phyloP scores from a whole-genome alignment of 164 flowering plant species.

The Santalum album region DNA sequence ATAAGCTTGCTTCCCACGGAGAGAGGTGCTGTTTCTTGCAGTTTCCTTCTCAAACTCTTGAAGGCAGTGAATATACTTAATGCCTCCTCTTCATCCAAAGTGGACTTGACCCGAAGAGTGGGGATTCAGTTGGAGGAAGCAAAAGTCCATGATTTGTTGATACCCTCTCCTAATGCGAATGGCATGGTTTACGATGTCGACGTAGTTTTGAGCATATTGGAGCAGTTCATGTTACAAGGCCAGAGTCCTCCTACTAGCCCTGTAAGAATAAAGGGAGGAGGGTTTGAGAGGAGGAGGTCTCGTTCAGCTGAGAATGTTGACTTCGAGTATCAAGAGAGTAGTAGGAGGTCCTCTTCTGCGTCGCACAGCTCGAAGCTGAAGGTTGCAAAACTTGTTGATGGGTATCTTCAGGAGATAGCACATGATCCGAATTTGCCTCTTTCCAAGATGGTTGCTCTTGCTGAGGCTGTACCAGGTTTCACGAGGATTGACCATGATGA shows the following conservation, averaged over 20 bases:
- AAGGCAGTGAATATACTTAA: conserved; percentile 71
- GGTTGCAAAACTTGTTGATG: conserved; percentile 86
- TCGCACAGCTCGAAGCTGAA: conserved; percentile 74
- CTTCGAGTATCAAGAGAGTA: conserved; percentile 62
- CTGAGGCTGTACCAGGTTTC: conserved; percentile 73
- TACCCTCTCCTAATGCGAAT: conserved; percentile 43
- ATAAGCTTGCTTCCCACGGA: conserved; percentile 80
- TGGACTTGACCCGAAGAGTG: conserved; percentile 72
- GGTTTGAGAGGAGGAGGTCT: conserved; percentile 60
- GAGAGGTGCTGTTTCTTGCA: conserved; percentile 65
- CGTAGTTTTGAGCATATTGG: conserved; percentile 59
- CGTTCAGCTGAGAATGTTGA: conserved; percentile 80
- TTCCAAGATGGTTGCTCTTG: conserved; percentile 60
- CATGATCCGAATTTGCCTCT: conserved; percentile 60
- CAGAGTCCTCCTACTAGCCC: conserved; percentile 89
- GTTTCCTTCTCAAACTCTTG: conserved; percentile 70
- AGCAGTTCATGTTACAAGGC: conserved; percentile 74
- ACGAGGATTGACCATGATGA: conserved; percentile 90
- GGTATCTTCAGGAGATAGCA: conserved; percentile 73
- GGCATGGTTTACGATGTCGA: conserved; percentile 66
- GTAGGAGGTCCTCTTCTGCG: conserved; percentile 80
- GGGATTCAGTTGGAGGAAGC: conserved; percentile 93
- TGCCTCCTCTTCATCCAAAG: conserved; percentile 66
- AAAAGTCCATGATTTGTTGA: conserved; percentile 55
- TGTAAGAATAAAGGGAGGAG: conserved; percentile 36